These are phyloP conservation scores for Allium sativum DNA, from an alignment of 106 monocot species.

Conservation along the genomic window DNA sequence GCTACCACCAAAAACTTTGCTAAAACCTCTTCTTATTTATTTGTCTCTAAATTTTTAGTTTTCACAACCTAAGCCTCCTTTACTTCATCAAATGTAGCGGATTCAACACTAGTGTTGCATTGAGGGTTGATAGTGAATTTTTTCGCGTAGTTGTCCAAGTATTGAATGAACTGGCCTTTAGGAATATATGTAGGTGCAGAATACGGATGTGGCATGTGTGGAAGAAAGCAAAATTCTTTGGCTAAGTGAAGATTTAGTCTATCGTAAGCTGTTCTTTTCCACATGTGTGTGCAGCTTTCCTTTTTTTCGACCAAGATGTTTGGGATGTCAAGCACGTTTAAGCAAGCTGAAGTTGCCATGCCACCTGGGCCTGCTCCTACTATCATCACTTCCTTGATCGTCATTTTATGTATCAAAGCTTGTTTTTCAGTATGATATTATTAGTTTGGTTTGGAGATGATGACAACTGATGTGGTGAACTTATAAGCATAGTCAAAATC, in stretches of 20 bases:
- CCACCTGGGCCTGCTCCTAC: constrained; percentile 13
- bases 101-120: background rate
- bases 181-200: constrained; percentile 13
- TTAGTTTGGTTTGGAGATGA: too few relatives aligned
- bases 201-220: constrained; percentile 8
- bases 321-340: constrained; percentile 13
- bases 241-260: constrained; percentile 14
- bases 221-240: constrained; percentile 13
- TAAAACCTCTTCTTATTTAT: background rate
- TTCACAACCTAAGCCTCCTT: background rate
- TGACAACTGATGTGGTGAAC: too few relatives aligned
- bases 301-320: constrained; percentile 11
- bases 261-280: constrained; percentile 9
- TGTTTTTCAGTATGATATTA: too few relatives aligned
- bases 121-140: background rate
- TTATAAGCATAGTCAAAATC: too few relatives aligned
- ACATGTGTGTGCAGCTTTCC: constrained; percentile 8
- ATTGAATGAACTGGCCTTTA: constrained; percentile 5
- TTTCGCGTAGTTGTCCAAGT: constrained; percentile 10
- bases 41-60: background rate
- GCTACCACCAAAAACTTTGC: constrained; percentile 11
- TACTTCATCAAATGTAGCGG: background rate
- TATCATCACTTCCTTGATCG: constrained; percentile 2
- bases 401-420: too few relatives aligned
- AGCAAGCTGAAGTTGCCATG: constrained; percentile 13